Evolutionary conservation across 1,284 basidiomycete species (phyloP), one percentile per base, ranked within the genome.

Genomic region (Leccinum pachyderme): DNA sequence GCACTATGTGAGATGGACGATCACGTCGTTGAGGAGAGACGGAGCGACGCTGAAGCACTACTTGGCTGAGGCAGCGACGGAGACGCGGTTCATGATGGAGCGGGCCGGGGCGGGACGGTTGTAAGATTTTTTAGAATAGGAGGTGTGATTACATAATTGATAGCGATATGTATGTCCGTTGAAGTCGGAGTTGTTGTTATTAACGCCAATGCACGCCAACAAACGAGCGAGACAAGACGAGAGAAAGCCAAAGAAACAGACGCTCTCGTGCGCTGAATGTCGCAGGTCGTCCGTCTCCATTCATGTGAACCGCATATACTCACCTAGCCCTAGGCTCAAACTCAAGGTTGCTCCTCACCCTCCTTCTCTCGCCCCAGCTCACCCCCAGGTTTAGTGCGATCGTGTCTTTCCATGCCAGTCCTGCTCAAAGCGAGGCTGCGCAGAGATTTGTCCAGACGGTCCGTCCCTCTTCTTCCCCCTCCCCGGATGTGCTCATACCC

Each of bases 1-100:
- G 61, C 75, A 89, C 57, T 87, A 89, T 64, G 84, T 99, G 59
- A 87, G 93, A 54, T 98, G 96, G 89, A 94, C 93, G 47, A 89
- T 98, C 63, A 98, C 95, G 52, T 90, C 87, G 55, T 73, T 86
- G 68, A 92, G 88, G 72, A 73, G 78, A 54, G 77, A 83, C 32
- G 83, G 85, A 29, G 83, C 78, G 8, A 77, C 81, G 65, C 73
- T 95, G 61, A 83, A 81, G 63, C 81, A 89, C 64, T 90, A 84
- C 62, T 74, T 96, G 27, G 83, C 81, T 1, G 87, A 90, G 71
- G 90, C 93, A 4, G 91, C 91, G 45, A 87, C 82, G 37, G 91
- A 93, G 75, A 81, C 87, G 52, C 77, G 81, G 61, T 70, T 67
- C 47, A 87, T 94, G 87, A 81, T 95, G 79, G 88, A 90, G 66